phyloP scores from a whole-genome alignment of 1,139 yeast genomes.

The Lizanozyma gosingica region DNA sequence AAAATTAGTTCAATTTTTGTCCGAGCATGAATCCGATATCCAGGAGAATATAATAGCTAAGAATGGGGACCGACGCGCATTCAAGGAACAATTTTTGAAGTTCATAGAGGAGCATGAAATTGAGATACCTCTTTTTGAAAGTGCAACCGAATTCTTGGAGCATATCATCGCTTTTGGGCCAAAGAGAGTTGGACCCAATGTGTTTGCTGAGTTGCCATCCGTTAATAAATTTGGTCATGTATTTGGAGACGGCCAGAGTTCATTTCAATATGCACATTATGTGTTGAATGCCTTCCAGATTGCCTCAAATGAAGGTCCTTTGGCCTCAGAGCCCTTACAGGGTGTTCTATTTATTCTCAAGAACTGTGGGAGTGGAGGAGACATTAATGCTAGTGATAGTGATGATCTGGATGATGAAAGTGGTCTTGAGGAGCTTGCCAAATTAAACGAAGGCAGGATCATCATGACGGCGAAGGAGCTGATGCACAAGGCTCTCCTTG shows the following conservation, averaged over 20 bases:
- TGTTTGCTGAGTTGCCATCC: conserved; percentile 51
- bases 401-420: conserved; percentile 27
- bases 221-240: conserved; percentile 21
- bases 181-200: conserved; percentile 65
- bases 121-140: neutral
- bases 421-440: neutral
- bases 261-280: conserved; percentile 53
- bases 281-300: conserved; percentile 79
- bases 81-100: neutral
- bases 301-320: conserved; percentile 78
- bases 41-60: neutral
- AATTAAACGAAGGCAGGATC: conserved; percentile 42
- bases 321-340: conserved; percentile 80
- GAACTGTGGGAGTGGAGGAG: conserved; percentile 22
- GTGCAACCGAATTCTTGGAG: conserved; percentile 19
- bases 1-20: neutral
- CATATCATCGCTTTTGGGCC: conserved; percentile 70
- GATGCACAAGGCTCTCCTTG: conserved; percentile 60
- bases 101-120: neutral
- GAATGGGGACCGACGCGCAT: neutral
- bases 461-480: conserved; percentile 67
- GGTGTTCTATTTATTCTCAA: conserved; percentile 58
- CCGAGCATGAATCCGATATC: neutral
- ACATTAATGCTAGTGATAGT: conserved; percentile 21
- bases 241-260: conserved; percentile 11